Evolutionary conservation across 441 rosid genomes (phyloP).

Genomic region (Mallotus japonicus): DNA sequence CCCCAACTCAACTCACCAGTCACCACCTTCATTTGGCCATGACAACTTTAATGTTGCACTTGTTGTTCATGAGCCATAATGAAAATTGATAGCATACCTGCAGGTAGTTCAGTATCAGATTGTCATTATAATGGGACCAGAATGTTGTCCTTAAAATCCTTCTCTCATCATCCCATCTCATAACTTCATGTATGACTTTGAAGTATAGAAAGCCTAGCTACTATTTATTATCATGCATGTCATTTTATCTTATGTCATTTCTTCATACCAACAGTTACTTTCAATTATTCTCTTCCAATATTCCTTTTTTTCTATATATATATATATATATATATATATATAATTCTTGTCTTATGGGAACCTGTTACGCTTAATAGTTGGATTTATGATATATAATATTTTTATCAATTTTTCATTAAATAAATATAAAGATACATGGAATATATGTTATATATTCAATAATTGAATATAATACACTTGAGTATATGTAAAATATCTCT

Average conservation of each 20-base stretch:
- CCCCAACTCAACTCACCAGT: no score
- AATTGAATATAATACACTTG: no score
- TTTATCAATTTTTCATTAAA: no score
- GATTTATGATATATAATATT: no score
- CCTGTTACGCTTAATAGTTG: no score
- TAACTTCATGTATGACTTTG: background rate
- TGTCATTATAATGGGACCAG: constrained; percentile 7
- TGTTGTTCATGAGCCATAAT: background rate
- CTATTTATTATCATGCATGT: background rate
- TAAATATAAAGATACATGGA: no score
- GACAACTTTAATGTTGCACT: background rate
- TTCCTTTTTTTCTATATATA: background rate
- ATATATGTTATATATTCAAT: no score
- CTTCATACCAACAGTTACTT: background rate
- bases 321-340: no score
- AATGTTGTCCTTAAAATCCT: constrained; percentile 5
- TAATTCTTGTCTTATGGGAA: no score
- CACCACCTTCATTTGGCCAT: background rate
- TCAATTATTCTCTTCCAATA: constrained; percentile 16
- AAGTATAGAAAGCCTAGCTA: background rate
- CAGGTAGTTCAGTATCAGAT: background rate
- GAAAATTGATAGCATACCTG: constrained; percentile 15
- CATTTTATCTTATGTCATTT: background rate
- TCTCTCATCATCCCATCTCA: background rate
- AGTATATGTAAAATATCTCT: no score